These are phyloP conservation scores for Cotoneaster glaucophyllus DNA, from an alignment of 306 rosid genomes.

Conservation along the genomic window DNA sequence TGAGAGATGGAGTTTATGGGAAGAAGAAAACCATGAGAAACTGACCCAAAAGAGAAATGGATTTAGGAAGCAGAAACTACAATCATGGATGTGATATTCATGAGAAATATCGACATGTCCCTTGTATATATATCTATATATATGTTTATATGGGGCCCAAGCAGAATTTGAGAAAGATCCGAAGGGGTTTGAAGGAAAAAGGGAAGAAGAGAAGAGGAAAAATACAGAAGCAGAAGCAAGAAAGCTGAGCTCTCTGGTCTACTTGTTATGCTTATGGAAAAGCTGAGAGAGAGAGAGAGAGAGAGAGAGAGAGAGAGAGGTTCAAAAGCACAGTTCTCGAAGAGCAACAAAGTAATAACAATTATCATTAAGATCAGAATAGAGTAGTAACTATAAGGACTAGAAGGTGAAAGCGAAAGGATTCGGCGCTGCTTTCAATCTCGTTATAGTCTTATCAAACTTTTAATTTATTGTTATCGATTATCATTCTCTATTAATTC, in stretches of 20 bases:
- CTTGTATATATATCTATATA: background rate
- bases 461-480: background rate
- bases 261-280: slow-evolving; percentile 41
- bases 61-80: slow-evolving; percentile 7
- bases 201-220: background rate
- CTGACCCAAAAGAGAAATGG: slow-evolving; percentile 5
- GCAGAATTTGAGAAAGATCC: slow-evolving; percentile 27
- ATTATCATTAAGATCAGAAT: slow-evolving; percentile 30
- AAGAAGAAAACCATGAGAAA: background rate
- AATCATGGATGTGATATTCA: slow-evolving; percentile 11
- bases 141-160: slow-evolving; percentile 1
- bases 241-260: slow-evolving; percentile 18
- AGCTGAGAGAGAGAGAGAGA: slow-evolving; percentile 35
- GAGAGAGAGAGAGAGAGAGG: slow-evolving; percentile 4
- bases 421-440: background rate
- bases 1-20: background rate
- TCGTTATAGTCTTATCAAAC: background rate
- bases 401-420: slow-evolving; percentile 49
- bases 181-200: slow-evolving; percentile 23
- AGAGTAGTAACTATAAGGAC: slow-evolving; percentile 25
- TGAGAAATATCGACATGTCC: slow-evolving; percentile 23
- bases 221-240: slow-evolving; percentile 20
- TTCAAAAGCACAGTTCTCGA: slow-evolving; percentile 53
- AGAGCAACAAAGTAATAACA: slow-evolving; percentile 42
- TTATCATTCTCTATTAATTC: too few species aligned